Percentiles rank a stretch among this genome's conserved stretches.
phyloP scores from a whole-genome alignment of 331 rosid genomes.

The Quercus phellos region DNA sequence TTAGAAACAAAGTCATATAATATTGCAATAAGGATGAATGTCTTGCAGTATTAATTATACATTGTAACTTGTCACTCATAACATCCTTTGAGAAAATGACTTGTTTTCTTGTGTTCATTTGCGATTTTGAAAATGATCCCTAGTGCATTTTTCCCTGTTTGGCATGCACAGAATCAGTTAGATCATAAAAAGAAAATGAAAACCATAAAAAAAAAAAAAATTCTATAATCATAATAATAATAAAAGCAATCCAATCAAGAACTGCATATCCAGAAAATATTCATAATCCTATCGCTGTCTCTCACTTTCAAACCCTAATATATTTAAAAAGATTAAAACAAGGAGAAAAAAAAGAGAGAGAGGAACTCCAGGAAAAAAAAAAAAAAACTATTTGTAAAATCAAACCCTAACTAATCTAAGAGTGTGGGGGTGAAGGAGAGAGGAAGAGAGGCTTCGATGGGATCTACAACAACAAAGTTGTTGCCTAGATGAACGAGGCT shows the following conservation, averaged over 20 bases:
- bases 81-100: not conserved
- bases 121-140: too few relatives aligned
- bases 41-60: not conserved
- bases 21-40: not conserved
- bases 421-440: too few relatives aligned
- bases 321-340: not conserved
- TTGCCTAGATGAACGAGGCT: constrained; percentile 19
- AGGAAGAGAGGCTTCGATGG: too few relatives aligned
- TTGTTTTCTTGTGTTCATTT: too few relatives aligned
- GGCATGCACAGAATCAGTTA: too few relatives aligned
- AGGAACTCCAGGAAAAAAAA: not conserved
- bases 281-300: not conserved
- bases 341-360: accelerated
- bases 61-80: not conserved
- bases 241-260: not conserved
- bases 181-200: too few relatives aligned
- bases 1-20: not conserved
- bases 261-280: not conserved
- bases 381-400: not conserved
- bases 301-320: not conserved
- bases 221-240: not conserved
- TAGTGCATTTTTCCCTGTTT: too few relatives aligned
- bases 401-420: constrained; percentile 13
- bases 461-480: constrained; percentile 49
- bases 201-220: too few relatives aligned